These are phyloP conservation scores for Ogataea ramenticola DNA, from an alignment of 805 yeast species.

Conservation along the genomic window DNA sequence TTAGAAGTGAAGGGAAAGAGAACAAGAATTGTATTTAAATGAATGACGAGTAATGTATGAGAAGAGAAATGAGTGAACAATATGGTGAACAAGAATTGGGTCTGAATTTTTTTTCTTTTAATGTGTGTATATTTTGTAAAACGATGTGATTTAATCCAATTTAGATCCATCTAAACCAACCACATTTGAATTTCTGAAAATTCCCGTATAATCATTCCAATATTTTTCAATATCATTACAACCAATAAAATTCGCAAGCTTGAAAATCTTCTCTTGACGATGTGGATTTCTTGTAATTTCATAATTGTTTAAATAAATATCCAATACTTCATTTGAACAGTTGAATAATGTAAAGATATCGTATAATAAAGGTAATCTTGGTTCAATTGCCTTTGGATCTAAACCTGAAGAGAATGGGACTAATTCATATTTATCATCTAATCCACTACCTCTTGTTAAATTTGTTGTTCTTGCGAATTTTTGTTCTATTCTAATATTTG, in stretches of 20 bases:
- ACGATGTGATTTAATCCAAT: background rate
- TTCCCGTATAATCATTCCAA: constrained; percentile 14
- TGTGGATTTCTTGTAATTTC: constrained; percentile 6
- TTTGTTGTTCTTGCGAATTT: constrained; percentile 18
- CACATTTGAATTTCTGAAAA: constrained; percentile 4
- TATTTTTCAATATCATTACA: constrained; percentile 23
- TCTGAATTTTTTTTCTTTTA: too few species aligned
- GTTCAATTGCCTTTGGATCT: constrained; percentile 15
- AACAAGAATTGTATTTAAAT: too few species aligned
- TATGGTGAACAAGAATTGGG: too few species aligned
- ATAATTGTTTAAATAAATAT: constrained; percentile 14
- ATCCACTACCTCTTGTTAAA: constrained; percentile 21
- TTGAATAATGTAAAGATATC: constrained; percentile 19
- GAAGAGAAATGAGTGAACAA: too few species aligned
- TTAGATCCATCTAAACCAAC: background rate
- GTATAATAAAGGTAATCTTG: constrained; percentile 17
- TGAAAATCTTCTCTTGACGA: constrained; percentile 17
- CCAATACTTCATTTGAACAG: constrained; percentile 12
- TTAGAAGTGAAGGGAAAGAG: too few species aligned
- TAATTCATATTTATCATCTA: constrained; percentile 21
- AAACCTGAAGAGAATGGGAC: constrained; percentile 20
- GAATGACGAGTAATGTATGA: too few species aligned
- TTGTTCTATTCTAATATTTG: constrained; percentile 20
- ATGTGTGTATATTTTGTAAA: too few species aligned
- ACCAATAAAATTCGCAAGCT: constrained; percentile 23